Base-by-base conservation (phyloP, 257 asterid species). In the Scutellaria barbata region DNA sequence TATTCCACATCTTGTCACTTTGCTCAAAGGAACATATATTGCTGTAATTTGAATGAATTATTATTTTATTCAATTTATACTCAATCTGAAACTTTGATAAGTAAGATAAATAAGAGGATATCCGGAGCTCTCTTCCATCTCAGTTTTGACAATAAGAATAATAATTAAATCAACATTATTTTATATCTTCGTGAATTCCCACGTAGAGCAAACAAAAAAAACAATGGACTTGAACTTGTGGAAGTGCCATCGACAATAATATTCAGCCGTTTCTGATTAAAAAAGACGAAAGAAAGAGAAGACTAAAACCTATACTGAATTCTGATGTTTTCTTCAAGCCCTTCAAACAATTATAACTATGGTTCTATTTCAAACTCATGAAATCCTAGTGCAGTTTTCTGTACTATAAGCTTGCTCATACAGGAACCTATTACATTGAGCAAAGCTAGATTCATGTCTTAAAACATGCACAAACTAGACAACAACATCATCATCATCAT, bases 81-180 rank as follows among this genome's bases (percentile, higher is more conserved):
- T 30, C 35, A 2, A 30, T 56, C 42, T 18, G 2, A 54, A 41
- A n/a, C 10, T 40, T 20, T 12, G 10, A 14, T 7, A 30, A 7
- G 66, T 46, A 59, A 51, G 74, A 66, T 50, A 66, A 57, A 48
- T 61, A 66, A 37, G 63, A 74, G 70, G 65, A 75, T 75, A 50
- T 67, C 54, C 42, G 12, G 33, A 65, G 37, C 25, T 37, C 41
- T 20, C 16, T 13, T 57, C 66, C 66, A 30, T 22, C 30, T 14
- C 10, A 42, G 2, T 2, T 30, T 30, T 30, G 35, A 30, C 35
- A 30, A 30, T 3, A 30, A 30, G 35, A 30, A 30, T 30, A 3
- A 30, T 30, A 30, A 30, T 1, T 22, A 4, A 30, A 30, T 3
- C 35, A 2, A 30, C 35, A 30, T 30, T 30, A 30, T 30, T 30